Evolutionary conservation across 805 yeast species (phyloP), one percentile per base, ranked within the genome.

Genomic region (Sugiyamaella lignohabitans): DNA sequence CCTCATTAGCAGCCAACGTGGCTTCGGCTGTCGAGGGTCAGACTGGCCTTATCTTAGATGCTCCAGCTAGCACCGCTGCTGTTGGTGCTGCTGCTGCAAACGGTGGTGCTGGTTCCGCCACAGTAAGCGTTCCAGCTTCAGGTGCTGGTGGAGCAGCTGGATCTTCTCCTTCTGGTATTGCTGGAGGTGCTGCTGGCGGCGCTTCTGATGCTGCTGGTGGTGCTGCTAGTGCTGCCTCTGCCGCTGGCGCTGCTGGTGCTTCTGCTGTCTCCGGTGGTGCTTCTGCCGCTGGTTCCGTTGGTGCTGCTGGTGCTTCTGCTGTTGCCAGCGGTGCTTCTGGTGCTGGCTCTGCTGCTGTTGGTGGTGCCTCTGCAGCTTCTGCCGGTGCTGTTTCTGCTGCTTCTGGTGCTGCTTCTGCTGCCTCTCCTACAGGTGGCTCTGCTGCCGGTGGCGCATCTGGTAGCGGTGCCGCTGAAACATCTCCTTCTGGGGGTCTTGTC

Each of bases 141-240:
- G 62, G 66, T 44, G 66, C 66, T 52, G 58, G 65, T 59, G 69
- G 68, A 50, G 43, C 64, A 45, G 60, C 67, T 22, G 50, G 21
- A 3, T 19, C 38, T 21, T 16, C 43, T 11, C 43, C 38, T 24
- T 20, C 47, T 14, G 37, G 38, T n/a, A 43, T 40, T 21, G 45
- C 45, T 23, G 29, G 41, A 17, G 47, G 34, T n/a, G 23, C 42
- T 17, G 16, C 40, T 14, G 45, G 41, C n/a, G 27, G 42, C 20
- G 30, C 11, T 18, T 14, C 41, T 24, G 43, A 44, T 30, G 49
- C 30, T 14, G 50, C 50, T 16, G 14, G 43, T 36, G 46, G 39
- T 27, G 43, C 46, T 20, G 48, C 41, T 18, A 8, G 43, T 16
- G 48, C 44, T 10, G 39, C 36, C 11, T 39, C 45, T 38, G 27